phyloP scores from a whole-genome alignment of 768 basidiomycete species.

The Lanmaoa rubissima region DNA sequence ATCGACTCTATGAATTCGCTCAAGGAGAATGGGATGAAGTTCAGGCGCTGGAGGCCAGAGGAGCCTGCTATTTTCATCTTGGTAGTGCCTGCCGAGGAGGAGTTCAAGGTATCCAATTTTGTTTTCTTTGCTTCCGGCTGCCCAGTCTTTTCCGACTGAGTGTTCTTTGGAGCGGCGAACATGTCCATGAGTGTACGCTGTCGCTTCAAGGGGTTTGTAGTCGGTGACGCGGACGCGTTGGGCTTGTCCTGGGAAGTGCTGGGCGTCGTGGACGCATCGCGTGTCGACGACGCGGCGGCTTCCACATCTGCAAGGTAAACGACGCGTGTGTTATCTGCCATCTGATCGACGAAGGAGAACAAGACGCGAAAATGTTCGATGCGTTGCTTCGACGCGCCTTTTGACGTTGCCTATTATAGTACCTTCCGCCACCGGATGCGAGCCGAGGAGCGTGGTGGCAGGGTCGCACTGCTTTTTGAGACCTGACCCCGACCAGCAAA shows the following conservation, averaged over 20 bases:
- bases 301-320: constrained; percentile 51
- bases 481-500: constrained; percentile 1
- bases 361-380: constrained; percentile 11
- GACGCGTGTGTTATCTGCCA: constrained; percentile 28
- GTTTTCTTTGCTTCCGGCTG: constrained; percentile 46
- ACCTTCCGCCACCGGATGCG: neutral
- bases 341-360: constrained; percentile 10
- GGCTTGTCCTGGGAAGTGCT: constrained; percentile 25
- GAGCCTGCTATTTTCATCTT: constrained; percentile 11
- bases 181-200: constrained; percentile 69
- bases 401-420: constrained; percentile 10
- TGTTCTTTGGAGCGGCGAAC: constrained; percentile 42
- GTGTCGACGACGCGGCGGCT: constrained; percentile 9
- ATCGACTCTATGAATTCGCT: constrained; percentile 51
- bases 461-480: constrained; percentile 8
- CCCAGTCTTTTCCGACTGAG: constrained; percentile 17
- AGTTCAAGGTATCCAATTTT: constrained; percentile 35
- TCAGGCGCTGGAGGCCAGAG: constrained; percentile 38
- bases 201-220: constrained; percentile 40
- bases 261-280: constrained; percentile 14
- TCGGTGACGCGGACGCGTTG: constrained; percentile 14
- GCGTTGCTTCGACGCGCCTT: constrained; percentile 10
- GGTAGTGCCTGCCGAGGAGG: constrained; percentile 19
- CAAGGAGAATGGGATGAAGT: constrained; percentile 69
- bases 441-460: neutral